A percentile compares a stretch with the other conserved stretches of the same genome.
phyloP scores from a whole-genome alignment of 331 rosid species.

The Saraca asoca region DNA sequence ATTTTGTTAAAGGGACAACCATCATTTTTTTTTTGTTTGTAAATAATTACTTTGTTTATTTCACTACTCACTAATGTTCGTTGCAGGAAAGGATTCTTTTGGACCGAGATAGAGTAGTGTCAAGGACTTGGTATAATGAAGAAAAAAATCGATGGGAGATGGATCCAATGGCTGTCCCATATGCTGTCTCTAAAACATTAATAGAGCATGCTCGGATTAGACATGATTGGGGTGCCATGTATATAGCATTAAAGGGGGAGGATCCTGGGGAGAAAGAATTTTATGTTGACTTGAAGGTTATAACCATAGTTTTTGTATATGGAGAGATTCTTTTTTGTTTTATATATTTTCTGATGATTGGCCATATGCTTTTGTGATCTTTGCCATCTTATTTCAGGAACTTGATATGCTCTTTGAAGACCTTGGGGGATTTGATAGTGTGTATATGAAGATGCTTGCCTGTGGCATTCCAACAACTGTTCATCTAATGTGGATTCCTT shows the following conservation, averaged over 20 bases:
- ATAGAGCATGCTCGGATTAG: conserved; percentile 77
- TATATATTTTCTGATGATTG: conserved; percentile 35
- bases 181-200: conserved; percentile 71
- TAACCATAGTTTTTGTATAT: conserved; percentile 26
- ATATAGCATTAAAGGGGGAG: conserved; percentile 80
- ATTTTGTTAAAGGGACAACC: too few relatives aligned
- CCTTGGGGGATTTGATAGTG: conserved; percentile 92
- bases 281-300: conserved; percentile 79
- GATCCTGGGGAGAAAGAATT: conserved; percentile 51
- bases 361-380: conserved; percentile 27
- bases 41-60: conserved; percentile 1
- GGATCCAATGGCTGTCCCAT: conserved; percentile 87
- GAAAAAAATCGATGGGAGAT: conserved; percentile 90
- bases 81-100: conserved; percentile 81
- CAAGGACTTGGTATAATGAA: conserved; percentile 87
- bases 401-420: conserved; percentile 70
- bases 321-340: conserved; percentile 19
- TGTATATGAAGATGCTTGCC: conserved; percentile 90
- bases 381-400: conserved; percentile 58
- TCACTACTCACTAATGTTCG: conserved; percentile 31
- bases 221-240: conserved; percentile 93
- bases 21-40: neutral
- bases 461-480: conserved; percentile 78
- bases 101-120: conserved; percentile 84
- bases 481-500: conserved; percentile 90